Percentiles rank a stretch among this genome's conserved stretches.
These are phyloP conservation scores for Musa itinerans DNA, from an alignment of 176 grass and related monocot species.

Conservation along the genomic window DNA sequence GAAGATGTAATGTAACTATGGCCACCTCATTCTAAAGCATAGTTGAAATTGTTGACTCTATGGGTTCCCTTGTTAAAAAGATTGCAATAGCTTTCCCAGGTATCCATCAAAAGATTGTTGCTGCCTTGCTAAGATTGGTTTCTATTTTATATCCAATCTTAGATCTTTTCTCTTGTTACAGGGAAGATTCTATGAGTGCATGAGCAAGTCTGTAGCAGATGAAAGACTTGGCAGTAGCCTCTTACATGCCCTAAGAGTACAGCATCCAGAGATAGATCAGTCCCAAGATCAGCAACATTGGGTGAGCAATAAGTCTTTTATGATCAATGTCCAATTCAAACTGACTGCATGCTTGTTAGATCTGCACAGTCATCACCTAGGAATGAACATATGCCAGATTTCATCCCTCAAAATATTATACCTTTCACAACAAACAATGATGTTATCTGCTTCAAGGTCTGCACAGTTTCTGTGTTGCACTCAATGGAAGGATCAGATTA, in stretches of 20 bases:
- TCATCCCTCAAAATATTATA: conserved; percentile 12
- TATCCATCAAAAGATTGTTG: not conserved
- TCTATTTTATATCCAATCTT: not conserved
- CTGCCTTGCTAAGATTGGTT: not conserved
- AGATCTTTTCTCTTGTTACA: conserved; percentile 7
- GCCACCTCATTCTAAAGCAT: too few species aligned
- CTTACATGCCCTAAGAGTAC: conserved; percentile 2
- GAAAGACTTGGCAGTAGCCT: conserved; percentile 5
- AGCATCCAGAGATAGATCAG: conserved; percentile 5
- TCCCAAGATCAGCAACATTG: conserved; percentile 13
- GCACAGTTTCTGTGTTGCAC: conserved; percentile 10
- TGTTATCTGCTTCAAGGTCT: conserved; percentile 13
- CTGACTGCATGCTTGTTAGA: conserved; percentile 10
- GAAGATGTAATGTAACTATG: too few species aligned
- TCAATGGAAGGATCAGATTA: not conserved
- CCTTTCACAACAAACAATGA: conserved; percentile 12
- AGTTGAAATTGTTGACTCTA: too few species aligned
- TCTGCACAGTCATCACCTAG: not conserved
- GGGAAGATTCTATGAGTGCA: conserved; percentile 21
- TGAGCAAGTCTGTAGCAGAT: conserved; percentile 24
- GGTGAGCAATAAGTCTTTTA: conserved; percentile 14
- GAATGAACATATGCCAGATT: conserved; percentile 10
- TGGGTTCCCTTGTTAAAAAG: not conserved
- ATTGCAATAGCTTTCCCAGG: not conserved
- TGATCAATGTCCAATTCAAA: conserved; percentile 21